Conservation (phyloP, 2,329 filamentous ascomycete genomes). For the Colletotrichum lini region DNA sequence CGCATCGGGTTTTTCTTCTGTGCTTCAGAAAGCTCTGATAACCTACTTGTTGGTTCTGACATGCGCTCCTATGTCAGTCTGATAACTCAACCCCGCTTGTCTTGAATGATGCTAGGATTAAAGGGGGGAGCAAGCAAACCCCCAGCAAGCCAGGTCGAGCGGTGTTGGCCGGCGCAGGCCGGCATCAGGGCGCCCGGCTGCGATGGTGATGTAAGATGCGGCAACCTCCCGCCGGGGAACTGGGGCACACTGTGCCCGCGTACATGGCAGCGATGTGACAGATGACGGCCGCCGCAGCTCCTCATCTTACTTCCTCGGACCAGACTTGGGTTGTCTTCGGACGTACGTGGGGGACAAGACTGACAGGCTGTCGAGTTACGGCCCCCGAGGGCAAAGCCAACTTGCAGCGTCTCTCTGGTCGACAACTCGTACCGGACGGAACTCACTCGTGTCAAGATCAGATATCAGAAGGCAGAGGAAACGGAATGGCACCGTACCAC, state of each 20-base stretch:
- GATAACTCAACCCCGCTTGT: slow-evolving; percentile 4
- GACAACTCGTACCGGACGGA: neutral
- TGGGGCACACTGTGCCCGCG: neutral
- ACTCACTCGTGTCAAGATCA: neutral
- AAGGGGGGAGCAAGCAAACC: neutral
- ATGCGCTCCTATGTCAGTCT: neutral
- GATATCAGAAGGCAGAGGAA: neutral
- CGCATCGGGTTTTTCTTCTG: slow-evolving; percentile 5
- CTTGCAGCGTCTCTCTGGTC: neutral
- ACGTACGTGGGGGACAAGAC: neutral
- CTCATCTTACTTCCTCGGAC: neutral
- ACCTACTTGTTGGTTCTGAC: neutral
- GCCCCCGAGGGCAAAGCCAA: neutral
- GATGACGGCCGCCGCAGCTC: neutral
- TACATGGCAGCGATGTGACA: slow-evolving; percentile 14
- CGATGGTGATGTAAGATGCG: slow-evolving; percentile 37
- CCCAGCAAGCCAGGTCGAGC: neutral
- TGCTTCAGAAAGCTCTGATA: neutral
- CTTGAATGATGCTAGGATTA: neutral
- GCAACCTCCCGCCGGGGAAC: slow-evolving; percentile 25
- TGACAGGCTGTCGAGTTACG: neutral
- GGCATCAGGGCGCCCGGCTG: too few relatives aligned
- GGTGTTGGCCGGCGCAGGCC: neutral
- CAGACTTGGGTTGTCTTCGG: too few relatives aligned
- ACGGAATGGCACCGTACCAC: neutral